Evolutionary conservation across 805 yeast species (phyloP).

Genomic region (Dipodascus geniculatus): DNA sequence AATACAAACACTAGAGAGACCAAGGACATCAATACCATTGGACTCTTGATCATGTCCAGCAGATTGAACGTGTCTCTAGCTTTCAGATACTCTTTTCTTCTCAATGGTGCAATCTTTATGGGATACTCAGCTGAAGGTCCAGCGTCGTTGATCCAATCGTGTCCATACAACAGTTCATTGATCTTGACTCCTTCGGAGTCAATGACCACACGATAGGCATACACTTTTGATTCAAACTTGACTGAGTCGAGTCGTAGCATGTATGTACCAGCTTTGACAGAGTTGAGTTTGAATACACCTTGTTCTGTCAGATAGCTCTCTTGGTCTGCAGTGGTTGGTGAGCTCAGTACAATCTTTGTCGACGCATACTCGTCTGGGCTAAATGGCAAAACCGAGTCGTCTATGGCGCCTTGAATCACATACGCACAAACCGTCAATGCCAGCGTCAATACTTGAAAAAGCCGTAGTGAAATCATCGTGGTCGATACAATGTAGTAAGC

Average conservation of each 20-base stretch:
- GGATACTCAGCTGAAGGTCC: slow-evolving; percentile 26
- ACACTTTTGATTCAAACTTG: slow-evolving; percentile 2
- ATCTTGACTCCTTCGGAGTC: slow-evolving; percentile 18
- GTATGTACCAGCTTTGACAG: slow-evolving; percentile 19
- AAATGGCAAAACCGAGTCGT: slow-evolving; percentile 9
- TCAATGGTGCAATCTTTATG: slow-evolving; percentile 18
- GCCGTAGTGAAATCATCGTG: not conserved
- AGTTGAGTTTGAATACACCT: slow-evolving; percentile 17
- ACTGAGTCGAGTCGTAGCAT: slow-evolving; percentile 13
- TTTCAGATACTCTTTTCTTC: slow-evolving; percentile 17
- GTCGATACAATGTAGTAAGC: not conserved
- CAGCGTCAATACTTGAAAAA: not conserved
- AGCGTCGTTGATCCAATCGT: slow-evolving; percentile 14
- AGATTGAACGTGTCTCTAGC: slow-evolving; percentile 21
- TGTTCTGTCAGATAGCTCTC: slow-evolving; percentile 6
- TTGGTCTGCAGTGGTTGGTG: not conserved
- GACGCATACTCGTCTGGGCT: slow-evolving; percentile 7
- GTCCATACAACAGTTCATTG: slow-evolving; percentile 19
- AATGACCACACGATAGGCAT: slow-evolving; percentile 14
- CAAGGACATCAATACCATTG: slow-evolving; percentile 26
- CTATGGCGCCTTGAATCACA: slow-evolving; percentile 9
- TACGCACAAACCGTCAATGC: slow-evolving; percentile 4
- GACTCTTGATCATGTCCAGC: slow-evolving; percentile 23
- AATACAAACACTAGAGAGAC: slow-evolving; percentile 24
- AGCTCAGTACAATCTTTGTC: slow-evolving; percentile 5